Percentiles rank a stretch among this genome's conserved stretches.
These are phyloP conservation scores for maize (Zea mays) DNA, from an alignment of 176 grass and related monocot genomes.

Conservation along the genomic window DNA sequence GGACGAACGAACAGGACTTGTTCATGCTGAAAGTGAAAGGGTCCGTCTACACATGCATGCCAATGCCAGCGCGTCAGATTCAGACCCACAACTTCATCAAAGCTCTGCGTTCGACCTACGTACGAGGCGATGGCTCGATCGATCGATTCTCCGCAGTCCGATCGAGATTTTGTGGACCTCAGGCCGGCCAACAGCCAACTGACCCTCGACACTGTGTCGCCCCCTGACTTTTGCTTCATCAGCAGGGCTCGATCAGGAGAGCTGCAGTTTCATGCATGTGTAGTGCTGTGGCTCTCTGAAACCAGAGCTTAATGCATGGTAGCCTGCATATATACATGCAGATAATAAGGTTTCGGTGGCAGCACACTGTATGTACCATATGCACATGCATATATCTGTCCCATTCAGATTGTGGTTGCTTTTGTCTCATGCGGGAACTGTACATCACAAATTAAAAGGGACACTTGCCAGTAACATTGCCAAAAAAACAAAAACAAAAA, in stretches of 20 bases:
- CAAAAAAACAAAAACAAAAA: too few relatives aligned
- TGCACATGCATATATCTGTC: too few relatives aligned
- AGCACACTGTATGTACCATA: background rate
- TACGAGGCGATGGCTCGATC: background rate
- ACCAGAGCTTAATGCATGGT: conserved; percentile 9
- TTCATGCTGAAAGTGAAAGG: background rate
- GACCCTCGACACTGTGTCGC: background rate
- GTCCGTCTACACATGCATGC: background rate
- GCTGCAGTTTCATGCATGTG: background rate
- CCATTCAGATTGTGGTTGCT: too few relatives aligned
- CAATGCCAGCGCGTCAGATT: background rate
- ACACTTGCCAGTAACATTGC: too few relatives aligned
- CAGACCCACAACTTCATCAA: background rate
- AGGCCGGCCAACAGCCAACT: too few relatives aligned
- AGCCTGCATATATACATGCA: too few relatives aligned
- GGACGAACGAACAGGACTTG: background rate
- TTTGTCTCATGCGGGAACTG: too few relatives aligned
- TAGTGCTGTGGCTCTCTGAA: too few relatives aligned
- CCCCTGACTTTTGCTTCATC: conserved; percentile 37
- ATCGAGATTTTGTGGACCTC: conserved; percentile 10
- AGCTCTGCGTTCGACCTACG: background rate
- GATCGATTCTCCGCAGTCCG: background rate
- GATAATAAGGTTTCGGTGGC: background rate
- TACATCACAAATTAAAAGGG: too few relatives aligned
- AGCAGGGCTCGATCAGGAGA: conserved; percentile 3